phyloP scores from a whole-genome alignment of 257 asterid genomes.

The Fraxinus cuspidata region DNA sequence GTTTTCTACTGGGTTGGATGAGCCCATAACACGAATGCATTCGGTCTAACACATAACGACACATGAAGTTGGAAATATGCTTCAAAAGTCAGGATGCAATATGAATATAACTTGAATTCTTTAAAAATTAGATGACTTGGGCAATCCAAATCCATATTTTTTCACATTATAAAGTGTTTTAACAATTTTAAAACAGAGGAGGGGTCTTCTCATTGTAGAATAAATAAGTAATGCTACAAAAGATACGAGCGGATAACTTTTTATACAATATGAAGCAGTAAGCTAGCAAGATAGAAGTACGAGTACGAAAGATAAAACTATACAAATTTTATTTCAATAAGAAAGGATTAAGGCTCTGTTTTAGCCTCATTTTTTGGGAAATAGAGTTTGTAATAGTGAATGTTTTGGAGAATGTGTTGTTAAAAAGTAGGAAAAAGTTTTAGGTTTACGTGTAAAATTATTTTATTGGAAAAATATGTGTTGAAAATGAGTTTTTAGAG shows the following conservation, averaged over 20 bases:
- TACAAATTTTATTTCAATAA: not conserved
- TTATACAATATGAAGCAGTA: not conserved
- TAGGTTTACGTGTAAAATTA: too few relatives aligned
- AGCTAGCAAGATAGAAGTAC: not conserved
- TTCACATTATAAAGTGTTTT: not conserved
- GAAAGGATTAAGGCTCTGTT: not conserved
- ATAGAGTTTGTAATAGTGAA: too few relatives aligned
- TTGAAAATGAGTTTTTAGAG: too few relatives aligned
- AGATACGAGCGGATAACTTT: not conserved
- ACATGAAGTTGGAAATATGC: not conserved
- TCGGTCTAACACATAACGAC: not conserved
- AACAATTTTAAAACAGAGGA: not conserved
- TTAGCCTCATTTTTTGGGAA: too few relatives aligned
- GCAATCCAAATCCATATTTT: not conserved
- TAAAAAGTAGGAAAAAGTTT: too few relatives aligned
- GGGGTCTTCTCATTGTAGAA: not conserved
- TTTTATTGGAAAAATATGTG: too few relatives aligned
- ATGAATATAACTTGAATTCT: not conserved
- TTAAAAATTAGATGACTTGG: not conserved
- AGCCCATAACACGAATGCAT: too few relatives aligned
- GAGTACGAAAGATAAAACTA: not conserved
- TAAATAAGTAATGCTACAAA: not conserved
- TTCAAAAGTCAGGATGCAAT: not conserved
- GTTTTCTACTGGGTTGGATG: not conserved
- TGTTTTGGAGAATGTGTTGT: too few relatives aligned